Evolutionary conservation across 1,139 yeast genomes (phyloP).

Genomic region (Suhomyces ambrosiae): DNA sequence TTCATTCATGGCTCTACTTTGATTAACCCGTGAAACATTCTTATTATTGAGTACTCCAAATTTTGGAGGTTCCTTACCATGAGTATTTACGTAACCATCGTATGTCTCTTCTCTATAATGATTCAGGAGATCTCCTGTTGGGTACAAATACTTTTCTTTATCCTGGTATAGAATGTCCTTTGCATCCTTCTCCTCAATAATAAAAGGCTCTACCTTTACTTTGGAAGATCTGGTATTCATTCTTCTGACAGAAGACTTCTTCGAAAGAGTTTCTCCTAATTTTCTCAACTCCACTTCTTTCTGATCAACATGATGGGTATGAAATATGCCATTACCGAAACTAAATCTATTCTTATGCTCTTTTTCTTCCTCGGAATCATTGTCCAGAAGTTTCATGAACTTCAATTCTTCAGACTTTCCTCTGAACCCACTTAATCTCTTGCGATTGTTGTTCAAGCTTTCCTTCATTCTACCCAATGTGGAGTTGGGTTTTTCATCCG

Average conservation of each 20-base stretch:
- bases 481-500: conserved; percentile 1
- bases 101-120: conserved; percentile 23
- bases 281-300: conserved; percentile 33
- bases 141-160: conserved; percentile 9
- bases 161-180: conserved; percentile 18
- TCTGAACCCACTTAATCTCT: conserved; percentile 9
- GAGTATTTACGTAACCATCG: conserved; percentile 19
- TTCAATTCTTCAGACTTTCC: conserved; percentile 1
- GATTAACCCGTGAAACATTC: neutral
- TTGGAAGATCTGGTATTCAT: conserved; percentile 9
- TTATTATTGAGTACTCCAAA: conserved; percentile 3
- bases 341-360: conserved; percentile 3
- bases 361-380: conserved; percentile 5
- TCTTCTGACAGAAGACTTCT: conserved; percentile 17
- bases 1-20: conserved; percentile 1
- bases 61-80: conserved; percentile 1
- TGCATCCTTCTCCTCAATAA: conserved; percentile 16
- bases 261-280: conserved; percentile 33
- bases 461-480: conserved; percentile 6
- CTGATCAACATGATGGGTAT: conserved; percentile 11
- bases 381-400: neutral
- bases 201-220: conserved; percentile 8
- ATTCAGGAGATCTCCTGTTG: conserved; percentile 8
- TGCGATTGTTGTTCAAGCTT: conserved; percentile 6
- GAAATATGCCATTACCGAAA: conserved; percentile 13